Conservation (phyloP, 192 early-diverging fungal species). For the Lunasporangiospora selenospora region DNA sequence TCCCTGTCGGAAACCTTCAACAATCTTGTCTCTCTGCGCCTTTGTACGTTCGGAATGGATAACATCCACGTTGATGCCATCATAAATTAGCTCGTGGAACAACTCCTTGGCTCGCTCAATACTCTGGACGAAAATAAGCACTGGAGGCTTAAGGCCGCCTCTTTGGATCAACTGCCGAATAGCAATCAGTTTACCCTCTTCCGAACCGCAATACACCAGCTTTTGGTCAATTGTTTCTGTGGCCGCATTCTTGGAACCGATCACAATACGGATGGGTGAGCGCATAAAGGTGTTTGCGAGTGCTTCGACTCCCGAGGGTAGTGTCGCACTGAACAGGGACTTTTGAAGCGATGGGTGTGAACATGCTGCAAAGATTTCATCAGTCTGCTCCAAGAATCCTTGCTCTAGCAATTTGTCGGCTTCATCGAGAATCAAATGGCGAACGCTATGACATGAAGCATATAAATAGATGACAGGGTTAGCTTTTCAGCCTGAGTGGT, state of each 20-base stretch:
- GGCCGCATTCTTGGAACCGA: slow-evolving; percentile 92
- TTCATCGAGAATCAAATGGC: slow-evolving; percentile 81
- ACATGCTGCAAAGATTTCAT: slow-evolving; percentile 89
- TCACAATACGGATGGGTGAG: slow-evolving; percentile 84
- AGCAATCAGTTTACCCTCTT: slow-evolving; percentile 93
- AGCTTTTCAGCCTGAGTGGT: no score
- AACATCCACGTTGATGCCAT: slow-evolving; percentile 98
- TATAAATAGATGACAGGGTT: slow-evolving; percentile 3
- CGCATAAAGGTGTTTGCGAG: slow-evolving; percentile 93
- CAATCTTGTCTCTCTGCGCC: slow-evolving; percentile 87
- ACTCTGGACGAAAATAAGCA: slow-evolving; percentile 96
- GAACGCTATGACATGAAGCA: slow-evolving; percentile 60
- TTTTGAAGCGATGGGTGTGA: slow-evolving; percentile 76
- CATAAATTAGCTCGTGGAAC: slow-evolving; percentile 95
- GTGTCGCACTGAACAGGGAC: slow-evolving; percentile 92
- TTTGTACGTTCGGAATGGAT: slow-evolving; percentile 96
- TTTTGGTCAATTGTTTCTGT: slow-evolving; percentile 91
- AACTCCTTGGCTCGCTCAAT: slow-evolving; percentile 97
- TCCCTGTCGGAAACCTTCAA: slow-evolving; percentile 88
- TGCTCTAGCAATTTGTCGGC: slow-evolving; percentile 84
- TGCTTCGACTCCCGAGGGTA: slow-evolving; percentile 90
- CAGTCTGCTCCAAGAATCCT: slow-evolving; percentile 88
- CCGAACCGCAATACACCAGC: slow-evolving; percentile 90
- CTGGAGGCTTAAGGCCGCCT: slow-evolving; percentile 89
- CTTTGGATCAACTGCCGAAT: slow-evolving; percentile 89